phyloP scores from a whole-genome alignment of 1,284 basidiomycete species.

The Cryptococcus floricola region DNA sequence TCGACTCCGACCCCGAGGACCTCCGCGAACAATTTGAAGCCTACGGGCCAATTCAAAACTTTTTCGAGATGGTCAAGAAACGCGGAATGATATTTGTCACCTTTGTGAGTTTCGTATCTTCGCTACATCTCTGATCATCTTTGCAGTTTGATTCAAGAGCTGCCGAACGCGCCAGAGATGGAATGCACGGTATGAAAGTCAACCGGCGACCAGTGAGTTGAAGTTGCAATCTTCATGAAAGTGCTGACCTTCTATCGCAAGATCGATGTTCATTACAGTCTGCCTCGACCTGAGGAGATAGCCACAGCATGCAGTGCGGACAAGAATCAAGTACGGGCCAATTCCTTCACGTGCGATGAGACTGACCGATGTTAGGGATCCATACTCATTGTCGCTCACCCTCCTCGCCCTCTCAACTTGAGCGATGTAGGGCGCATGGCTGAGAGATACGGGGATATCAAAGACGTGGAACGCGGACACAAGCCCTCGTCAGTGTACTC shows the following conservation, averaged over 20 bases:
- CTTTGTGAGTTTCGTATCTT: constrained; percentile 63
- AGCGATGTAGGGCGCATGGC: constrained; percentile 78
- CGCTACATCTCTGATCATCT: neutral
- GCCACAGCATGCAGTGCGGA: constrained; percentile 69
- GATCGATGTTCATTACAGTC: constrained; percentile 97
- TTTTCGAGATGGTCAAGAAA: constrained; percentile 89
- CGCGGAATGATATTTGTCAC: constrained; percentile 97
- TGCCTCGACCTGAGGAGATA: constrained; percentile 80
- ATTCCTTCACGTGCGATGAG: constrained; percentile 7
- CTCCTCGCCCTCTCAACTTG: constrained; percentile 69
- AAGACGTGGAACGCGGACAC: constrained; percentile 63
- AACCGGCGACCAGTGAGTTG: constrained; percentile 71
- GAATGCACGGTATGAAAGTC: constrained; percentile 78
- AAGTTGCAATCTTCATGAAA: constrained; percentile 5
- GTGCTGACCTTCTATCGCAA: constrained; percentile 39
- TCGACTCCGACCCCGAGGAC: constrained; percentile 79
- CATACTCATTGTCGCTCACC: constrained; percentile 66
- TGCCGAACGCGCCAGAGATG: constrained; percentile 82
- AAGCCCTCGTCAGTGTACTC: constrained; percentile 61
- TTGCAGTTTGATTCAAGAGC: constrained; percentile 80
- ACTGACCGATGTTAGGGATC: constrained; percentile 60
- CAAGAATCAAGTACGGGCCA: constrained; percentile 70
- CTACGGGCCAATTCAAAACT: constrained; percentile 92
- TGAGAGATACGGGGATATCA: constrained; percentile 84
- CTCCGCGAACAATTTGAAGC: constrained; percentile 82